Base-by-base conservation (phyloP, 495 filamentous ascomycete species). In the Lentithecium fluviatile region DNA sequence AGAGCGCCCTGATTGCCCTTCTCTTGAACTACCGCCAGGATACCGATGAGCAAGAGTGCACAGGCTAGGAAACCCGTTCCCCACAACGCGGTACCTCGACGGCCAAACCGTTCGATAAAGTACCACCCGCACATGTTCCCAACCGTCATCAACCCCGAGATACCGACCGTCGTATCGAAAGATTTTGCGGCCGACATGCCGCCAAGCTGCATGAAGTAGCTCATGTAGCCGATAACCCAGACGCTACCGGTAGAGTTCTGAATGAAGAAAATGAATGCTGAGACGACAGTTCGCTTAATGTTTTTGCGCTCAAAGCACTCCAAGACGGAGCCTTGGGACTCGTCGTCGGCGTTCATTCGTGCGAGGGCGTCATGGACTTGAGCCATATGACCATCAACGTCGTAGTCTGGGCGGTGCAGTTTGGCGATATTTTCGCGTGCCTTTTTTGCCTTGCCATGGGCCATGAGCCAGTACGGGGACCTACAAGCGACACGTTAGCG, bases 241-340 rank as follows among this genome's bases (percentile, higher is more conserved):
- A 36, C 21, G 17, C 13, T 55, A 24, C 52, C 52, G 15, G 4
- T 7, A 12, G 23, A 20, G 52, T 55, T 21, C 23, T 55, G 52
- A 36, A 21, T n/a, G 36, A 43, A 21, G 52, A 55, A 55, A 19
- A 47, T 37, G 7, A 21, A 15, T 2, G 42, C 47, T 1, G 53
- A 37, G 2, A 56, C 26, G n/a, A 46, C 25, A 11, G 40, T 56
- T 21, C 53, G 12, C 15, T 47, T 56, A 17, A 56, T 32, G 13
- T 56, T 37, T n/a, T 36, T 47, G 6, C 29, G n/a, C 40, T 19
- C 23, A 25, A 56, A 56, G 43, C 53, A 56, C 12, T 56, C 53
- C 2, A 17, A 2, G 43, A 56, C 12, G 36, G 38, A n/a, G n/a
- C n/a, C n/a, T n/a, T n/a, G n/a, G n/a, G n/a, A n/a, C n/a, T n/a